Percentiles rank a stretch among this genome's conserved stretches.
These are phyloP conservation scores for Kwoniella mangroviensis DNA, from an alignment of 768 basidiomycete species.

Conservation along the genomic window DNA sequence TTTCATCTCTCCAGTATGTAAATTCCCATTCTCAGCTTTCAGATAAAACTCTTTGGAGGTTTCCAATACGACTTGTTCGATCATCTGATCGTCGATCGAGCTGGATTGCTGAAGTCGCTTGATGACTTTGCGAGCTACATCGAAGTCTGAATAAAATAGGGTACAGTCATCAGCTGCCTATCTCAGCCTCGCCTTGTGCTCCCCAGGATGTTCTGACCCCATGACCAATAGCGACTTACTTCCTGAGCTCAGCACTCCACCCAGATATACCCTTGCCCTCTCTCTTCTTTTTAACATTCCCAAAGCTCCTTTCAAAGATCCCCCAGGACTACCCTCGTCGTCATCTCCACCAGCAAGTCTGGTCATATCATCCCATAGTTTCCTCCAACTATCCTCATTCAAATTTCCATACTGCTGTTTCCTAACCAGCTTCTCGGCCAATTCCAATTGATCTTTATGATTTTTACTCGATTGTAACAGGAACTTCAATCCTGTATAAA, in stretches of 20 bases:
- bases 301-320: conserved; percentile 74
- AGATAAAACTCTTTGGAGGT: conserved; percentile 91
- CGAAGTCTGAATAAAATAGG: conserved; percentile 42
- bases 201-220: too few species aligned
- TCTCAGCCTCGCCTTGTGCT: too few species aligned
- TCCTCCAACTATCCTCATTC: conserved; percentile 69
- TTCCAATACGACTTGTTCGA: conserved; percentile 79
- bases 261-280: conserved; percentile 78
- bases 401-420: conserved; percentile 52
- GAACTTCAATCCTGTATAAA: conserved; percentile 82
- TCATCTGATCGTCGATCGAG: conserved; percentile 61
- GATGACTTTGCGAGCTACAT: conserved; percentile 65
- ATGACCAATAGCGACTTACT: conserved; percentile 65
- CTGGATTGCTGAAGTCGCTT: conserved; percentile 62
- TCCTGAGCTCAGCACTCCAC: conserved; percentile 81
- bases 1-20: conserved; percentile 93
- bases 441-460: conserved; percentile 71
- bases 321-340: conserved; percentile 60
- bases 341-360: conserved; percentile 65
- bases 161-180: neutral
- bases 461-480: conserved; percentile 78
- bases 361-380: conserved; percentile 86
- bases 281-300: conserved; percentile 74
- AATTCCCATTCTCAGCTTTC: conserved; percentile 88
- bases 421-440: conserved; percentile 81